Conservation (phyloP, 106 monocot genomes). For the Dendrobium chrysotoxum region DNA sequence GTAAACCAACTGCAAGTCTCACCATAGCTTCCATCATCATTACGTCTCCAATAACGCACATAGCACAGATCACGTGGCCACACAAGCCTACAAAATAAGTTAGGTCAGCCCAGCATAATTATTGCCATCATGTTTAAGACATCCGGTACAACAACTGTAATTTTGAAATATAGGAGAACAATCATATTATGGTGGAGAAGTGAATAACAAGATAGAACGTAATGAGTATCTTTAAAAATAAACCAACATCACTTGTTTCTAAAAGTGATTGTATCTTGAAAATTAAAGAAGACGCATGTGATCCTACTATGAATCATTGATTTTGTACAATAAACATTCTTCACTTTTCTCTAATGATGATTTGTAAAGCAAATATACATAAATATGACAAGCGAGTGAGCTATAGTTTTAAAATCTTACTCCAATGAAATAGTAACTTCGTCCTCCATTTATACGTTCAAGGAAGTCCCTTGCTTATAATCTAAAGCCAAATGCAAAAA, state of each 20-base stretch:
- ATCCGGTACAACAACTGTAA: background rate
- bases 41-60: conserved; percentile 93
- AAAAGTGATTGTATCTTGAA: too few species aligned
- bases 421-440: background rate
- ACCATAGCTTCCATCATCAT: conserved; percentile 99
- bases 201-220: background rate
- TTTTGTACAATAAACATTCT: background rate
- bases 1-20: conserved; percentile 9
- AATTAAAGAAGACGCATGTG: too few species aligned
- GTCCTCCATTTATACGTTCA: background rate
- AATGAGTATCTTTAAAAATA: background rate
- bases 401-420: background rate
- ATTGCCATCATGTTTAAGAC: background rate
- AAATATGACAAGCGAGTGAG: background rate
- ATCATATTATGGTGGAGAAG: background rate
- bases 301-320: background rate
- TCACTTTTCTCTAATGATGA: background rate
- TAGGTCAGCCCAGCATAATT: background rate
- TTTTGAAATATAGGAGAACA: background rate
- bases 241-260: background rate
- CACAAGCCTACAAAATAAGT: conserved; percentile 55
- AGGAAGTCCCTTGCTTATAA: background rate
- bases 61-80: conserved; percentile 99
- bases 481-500: background rate
- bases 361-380: background rate